Percentiles rank a stretch among this genome's conserved stretches.
Evolutionary conservation across 495 filamentous ascomycete genomes (phyloP).

Genomic region (Poronia punctata): DNA sequence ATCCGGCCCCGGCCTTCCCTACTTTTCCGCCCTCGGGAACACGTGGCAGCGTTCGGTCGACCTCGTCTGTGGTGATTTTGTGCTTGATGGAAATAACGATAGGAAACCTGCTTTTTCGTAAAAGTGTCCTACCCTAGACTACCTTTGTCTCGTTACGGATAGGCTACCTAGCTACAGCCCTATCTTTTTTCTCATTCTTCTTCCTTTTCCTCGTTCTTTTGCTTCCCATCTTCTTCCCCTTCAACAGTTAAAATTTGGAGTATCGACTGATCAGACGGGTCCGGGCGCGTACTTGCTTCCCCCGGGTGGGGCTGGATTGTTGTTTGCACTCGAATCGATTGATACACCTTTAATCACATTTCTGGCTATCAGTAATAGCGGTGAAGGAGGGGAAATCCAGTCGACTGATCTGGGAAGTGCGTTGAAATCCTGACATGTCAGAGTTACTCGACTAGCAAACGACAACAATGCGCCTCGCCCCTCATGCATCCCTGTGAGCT

Average conservation of each 20-base stretch:
- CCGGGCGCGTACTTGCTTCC: slow-evolving; percentile 6
- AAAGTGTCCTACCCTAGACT: neutral
- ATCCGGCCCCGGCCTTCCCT: neutral
- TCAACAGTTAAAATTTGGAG: no score
- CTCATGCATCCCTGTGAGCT: no score
- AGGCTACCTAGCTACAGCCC: no score
- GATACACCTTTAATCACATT: neutral
- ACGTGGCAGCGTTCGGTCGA: slow-evolving; percentile 1
- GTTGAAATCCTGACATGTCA: no score
- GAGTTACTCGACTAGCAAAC: no score
- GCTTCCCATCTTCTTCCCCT: no score
- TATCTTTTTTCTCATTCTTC: neutral
- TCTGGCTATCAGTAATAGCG: no score
- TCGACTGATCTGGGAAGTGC: no score
- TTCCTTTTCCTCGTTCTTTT: neutral
- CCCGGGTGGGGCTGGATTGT: slow-evolving; percentile 1
- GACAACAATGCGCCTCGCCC: no score
- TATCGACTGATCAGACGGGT: slow-evolving; percentile 4
- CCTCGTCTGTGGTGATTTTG: neutral
- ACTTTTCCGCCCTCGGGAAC: neutral
- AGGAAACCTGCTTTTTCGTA: neutral
- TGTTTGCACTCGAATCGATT: slow-evolving; percentile 4
- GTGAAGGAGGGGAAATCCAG: no score
- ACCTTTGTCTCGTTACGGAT: no score
- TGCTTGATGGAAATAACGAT: neutral